A percentile compares a stretch with the other conserved stretches of the same genome.
Conservation (phyloP, 257 asterid species). For the Gentiana dahurica region DNA sequence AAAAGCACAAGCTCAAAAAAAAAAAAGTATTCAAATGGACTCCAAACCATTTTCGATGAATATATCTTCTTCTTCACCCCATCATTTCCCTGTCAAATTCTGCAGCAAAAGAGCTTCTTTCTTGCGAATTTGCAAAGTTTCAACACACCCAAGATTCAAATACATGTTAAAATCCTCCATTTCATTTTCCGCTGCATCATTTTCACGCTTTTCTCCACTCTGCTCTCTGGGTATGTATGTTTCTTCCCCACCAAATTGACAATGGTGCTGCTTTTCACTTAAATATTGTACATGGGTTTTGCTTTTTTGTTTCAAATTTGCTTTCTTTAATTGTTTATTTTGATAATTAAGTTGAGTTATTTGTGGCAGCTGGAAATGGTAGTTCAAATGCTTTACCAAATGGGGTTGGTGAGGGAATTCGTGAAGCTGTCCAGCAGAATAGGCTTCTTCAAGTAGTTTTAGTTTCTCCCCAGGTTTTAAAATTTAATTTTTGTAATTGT, state of each 20-base stretch:
- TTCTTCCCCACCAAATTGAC: background rate
- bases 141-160: constrained; percentile 13
- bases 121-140: constrained; percentile 16
- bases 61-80: too few species aligned
- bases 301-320: background rate
- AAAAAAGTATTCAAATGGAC: too few species aligned
- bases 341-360: background rate
- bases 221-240: constrained; percentile 32
- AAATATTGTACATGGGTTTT: background rate
- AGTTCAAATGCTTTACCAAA: constrained; percentile 30
- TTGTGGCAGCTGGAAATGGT: constrained; percentile 34
- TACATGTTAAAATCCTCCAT: constrained; percentile 18
- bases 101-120: constrained; percentile 14
- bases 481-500: too few species aligned
- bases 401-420: constrained; percentile 33
- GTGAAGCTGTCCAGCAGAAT: constrained; percentile 23
- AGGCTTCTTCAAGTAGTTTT: constrained; percentile 76
- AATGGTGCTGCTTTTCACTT: too few species aligned
- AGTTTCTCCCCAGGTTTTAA: constrained; percentile 83
- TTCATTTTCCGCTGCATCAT: constrained; percentile 24
- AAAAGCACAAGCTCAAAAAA: too few species aligned
- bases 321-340: background rate
- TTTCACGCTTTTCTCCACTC: constrained; percentile 29
- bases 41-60: too few species aligned
- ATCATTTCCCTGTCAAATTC: too few species aligned